Conservation (phyloP, 306 rosid genomes). For the Rubus idaeus region DNA sequence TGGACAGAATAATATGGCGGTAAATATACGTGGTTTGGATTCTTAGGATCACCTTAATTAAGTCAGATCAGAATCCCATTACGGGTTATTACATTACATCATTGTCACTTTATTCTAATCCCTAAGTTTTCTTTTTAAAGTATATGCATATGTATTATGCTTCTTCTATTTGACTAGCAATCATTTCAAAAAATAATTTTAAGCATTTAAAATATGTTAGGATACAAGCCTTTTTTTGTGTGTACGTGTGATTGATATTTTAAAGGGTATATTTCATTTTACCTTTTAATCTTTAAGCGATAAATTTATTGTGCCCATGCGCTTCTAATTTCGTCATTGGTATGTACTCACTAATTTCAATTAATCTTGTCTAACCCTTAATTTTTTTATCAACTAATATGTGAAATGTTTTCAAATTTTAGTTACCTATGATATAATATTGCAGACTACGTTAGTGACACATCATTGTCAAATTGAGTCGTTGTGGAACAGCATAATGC, state of each 20-base stretch:
- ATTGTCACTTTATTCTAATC: constrained; percentile 39
- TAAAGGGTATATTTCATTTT: neutral
- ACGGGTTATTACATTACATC: constrained; percentile 23
- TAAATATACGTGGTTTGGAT: constrained; percentile 34
- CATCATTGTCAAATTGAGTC: too few relatives aligned
- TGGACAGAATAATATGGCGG: constrained; percentile 45
- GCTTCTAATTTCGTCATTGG: too few relatives aligned
- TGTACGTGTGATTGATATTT: neutral
- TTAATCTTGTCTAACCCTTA: too few relatives aligned
- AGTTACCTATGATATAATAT: too few relatives aligned
- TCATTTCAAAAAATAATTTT: neutral
- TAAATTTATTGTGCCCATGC: too few relatives aligned
- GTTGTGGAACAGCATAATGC: neutral
- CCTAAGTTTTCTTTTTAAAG: neutral
- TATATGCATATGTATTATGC: constrained; percentile 21
- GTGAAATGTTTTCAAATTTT: too few relatives aligned
- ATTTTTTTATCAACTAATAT: too few relatives aligned
- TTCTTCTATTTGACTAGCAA: constrained; percentile 14
- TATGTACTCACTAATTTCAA: too few relatives aligned
- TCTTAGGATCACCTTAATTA: constrained; percentile 30
- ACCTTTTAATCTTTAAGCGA: too few relatives aligned
- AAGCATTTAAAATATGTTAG: neutral
- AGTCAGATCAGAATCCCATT: constrained; percentile 35
- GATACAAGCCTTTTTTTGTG: neutral
- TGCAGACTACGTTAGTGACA: too few relatives aligned